These are phyloP conservation scores for Irineochytrium annulatum DNA, from an alignment of 192 early-diverging fungal genomes.

Conservation along the genomic window DNA sequence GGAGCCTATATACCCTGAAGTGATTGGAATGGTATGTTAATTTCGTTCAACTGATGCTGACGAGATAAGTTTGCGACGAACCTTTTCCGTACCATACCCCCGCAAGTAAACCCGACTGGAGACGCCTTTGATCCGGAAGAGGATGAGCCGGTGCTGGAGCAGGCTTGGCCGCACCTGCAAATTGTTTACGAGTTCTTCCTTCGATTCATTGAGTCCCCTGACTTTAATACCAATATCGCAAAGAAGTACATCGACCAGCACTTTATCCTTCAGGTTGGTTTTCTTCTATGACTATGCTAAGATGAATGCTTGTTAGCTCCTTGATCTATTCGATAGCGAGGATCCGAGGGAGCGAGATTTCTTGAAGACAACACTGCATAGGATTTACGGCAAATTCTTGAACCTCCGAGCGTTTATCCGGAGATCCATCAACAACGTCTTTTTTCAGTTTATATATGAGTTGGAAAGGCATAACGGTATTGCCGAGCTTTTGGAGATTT, in stretches of 20 bases:
- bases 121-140: slow-evolving; percentile 99
- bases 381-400: slow-evolving; percentile 98
- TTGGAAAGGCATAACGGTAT: slow-evolving; percentile 96
- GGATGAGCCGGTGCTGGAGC: slow-evolving; percentile 95
- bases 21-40: slow-evolving; percentile 91
- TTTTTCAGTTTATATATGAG: slow-evolving; percentile 98
- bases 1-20: slow-evolving; percentile 83
- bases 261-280: slow-evolving; percentile 90
- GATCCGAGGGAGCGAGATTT: slow-evolving; percentile 98
- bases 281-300: not conserved
- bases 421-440: slow-evolving; percentile 96
- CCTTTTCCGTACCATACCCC: slow-evolving; percentile 94
- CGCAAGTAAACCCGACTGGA: slow-evolving; percentile 89
- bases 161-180: slow-evolving; percentile 97
- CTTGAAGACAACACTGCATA: slow-evolving; percentile 94
- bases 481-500: slow-evolving; percentile 95
- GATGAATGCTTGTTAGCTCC: slow-evolving; percentile 55
- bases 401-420: slow-evolving; percentile 96
- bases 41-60: no score
- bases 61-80: slow-evolving; percentile 89
- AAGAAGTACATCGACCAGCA: slow-evolving; percentile 95
- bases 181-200: slow-evolving; percentile 99
- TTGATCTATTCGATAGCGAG: slow-evolving; percentile 98
- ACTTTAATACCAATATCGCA: slow-evolving; percentile 96
- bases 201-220: slow-evolving; percentile 94